Base-by-base conservation (phyloP, 2,329 filamentous ascomycete genomes). In the Nigrospora osmanthi region DNA sequence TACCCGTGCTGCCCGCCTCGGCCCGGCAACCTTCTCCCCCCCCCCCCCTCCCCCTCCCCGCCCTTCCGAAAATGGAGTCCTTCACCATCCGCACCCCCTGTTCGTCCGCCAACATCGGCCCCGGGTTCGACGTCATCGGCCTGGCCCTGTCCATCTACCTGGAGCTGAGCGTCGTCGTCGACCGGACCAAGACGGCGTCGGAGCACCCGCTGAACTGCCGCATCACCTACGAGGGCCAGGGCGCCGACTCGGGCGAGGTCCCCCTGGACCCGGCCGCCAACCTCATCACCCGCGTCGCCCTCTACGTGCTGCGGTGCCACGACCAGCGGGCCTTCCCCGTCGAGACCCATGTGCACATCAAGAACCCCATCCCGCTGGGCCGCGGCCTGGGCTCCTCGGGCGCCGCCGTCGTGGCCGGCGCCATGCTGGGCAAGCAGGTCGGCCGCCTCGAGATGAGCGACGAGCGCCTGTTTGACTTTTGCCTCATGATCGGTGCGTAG, bases 51-150 rank as follows among this genome's bases (percentile, higher is more conserved):
- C n/a, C n/a, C n/a, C n/a, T n/a, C n/a, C n/a, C n/a, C n/a, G n/a
- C n/a, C n/a, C n/a, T n/a, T 35, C 34, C 34, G 19, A 42, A 31
- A 35, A 42, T 75, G 69, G 76, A 81, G 59, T 80, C 78, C 44
- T 84, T 86, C 66, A 70, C 76, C 55, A 87, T 89, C 73, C 81
- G 78, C 69, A 88, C 89, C 50, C 91, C 91, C 53, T 94, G 88
- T 71, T 97, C 91, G 49, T 96, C 90, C 50, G 91, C 91, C 70
- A 97, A 97, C 73, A 96, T 97, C 62, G 91, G 89, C 55, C 91
- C 91, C 40, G 91, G 91, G 47, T 98, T 97, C 75, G 91, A 98
- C 73, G 91, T 96, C 58, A 95, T 97, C 64, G 89, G 93, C 55
- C 83, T 98, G 50, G 91, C 91, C 10, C 77, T 98, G 54, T 95